These are phyloP conservation scores for Aspergillus egyptiacus DNA, from an alignment of 495 filamentous ascomycete genomes.

Conservation along the genomic window DNA sequence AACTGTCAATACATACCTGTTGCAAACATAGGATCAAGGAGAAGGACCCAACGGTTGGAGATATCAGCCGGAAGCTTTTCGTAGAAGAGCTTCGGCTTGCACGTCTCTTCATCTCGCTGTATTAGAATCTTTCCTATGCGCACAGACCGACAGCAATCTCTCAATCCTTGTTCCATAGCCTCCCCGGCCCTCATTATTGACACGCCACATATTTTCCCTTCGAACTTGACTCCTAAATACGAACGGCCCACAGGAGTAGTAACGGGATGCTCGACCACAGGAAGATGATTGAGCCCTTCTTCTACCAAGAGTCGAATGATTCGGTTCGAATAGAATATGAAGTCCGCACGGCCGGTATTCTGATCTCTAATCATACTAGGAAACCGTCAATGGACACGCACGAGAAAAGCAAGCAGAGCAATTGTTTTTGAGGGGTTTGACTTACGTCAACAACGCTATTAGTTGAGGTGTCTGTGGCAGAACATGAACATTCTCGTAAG, in stretches of 20 bases:
- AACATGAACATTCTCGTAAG: conserved; percentile 81
- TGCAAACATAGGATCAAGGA: conserved; percentile 98
- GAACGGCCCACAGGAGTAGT: conserved; percentile 83
- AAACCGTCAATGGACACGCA: conserved; percentile 17
- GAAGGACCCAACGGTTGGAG: conserved; percentile 80
- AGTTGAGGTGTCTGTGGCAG: conserved; percentile 92
- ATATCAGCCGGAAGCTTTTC: conserved; percentile 96
- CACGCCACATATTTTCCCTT: conserved; percentile 97
- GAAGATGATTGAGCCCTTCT: conserved; percentile 94
- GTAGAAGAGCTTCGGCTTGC: conserved; percentile 87
- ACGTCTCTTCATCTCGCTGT: conserved; percentile 92
- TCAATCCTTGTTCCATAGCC: conserved; percentile 94
- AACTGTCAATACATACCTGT: conserved; percentile 59
- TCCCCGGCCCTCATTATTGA: conserved; percentile 98
- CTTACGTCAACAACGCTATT: conserved; percentile 94
- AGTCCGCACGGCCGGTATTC: conserved; percentile 83
- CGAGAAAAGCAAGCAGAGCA: neutral
- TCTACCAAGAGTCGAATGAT: conserved; percentile 98
- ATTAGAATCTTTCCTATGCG: conserved; percentile 98
- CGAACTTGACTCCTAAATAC: conserved; percentile 90
- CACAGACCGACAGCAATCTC: conserved; percentile 94
- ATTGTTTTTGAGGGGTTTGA: neutral
- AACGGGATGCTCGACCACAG: conserved; percentile 78
- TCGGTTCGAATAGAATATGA: conserved; percentile 98
- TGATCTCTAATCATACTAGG: conserved; percentile 89